These are phyloP conservation scores for Xylogone sp. DNA, from an alignment of 2,329 filamentous ascomycete species.

Conservation along the genomic window DNA sequence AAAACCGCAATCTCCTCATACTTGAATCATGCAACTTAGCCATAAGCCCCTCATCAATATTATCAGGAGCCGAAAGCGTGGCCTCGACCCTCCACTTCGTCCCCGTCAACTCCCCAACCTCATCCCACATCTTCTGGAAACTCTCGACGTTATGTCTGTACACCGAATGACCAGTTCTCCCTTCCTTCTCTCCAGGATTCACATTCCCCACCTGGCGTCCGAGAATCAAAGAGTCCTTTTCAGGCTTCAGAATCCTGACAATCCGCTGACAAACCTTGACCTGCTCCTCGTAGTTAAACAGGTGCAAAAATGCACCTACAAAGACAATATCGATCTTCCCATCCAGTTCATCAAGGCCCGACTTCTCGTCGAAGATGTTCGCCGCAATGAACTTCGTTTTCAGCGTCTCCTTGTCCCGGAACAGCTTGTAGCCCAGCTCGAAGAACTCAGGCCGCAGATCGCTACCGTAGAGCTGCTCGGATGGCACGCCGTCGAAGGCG, in stretches of 20 bases:
- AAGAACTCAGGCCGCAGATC: conserved; percentile 30
- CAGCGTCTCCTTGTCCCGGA: conserved; percentile 29
- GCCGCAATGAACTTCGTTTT: conserved; percentile 26
- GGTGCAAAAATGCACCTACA: conserved; percentile 38
- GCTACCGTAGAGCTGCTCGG: conserved; percentile 23
- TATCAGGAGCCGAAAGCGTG: not conserved
- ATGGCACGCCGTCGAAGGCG: conserved; percentile 28
- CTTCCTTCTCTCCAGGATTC: not conserved
- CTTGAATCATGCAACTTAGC: not conserved
- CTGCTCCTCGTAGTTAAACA: conserved; percentile 37
- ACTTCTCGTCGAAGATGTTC: conserved; percentile 24
- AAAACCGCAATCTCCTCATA: not conserved
- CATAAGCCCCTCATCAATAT: not conserved
- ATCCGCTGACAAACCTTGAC: conserved; percentile 27
- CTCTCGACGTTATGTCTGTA: conserved; percentile 14
- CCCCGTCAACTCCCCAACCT: conserved; percentile 11
- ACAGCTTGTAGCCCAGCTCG: conserved; percentile 33
- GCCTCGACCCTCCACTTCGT: not conserved
- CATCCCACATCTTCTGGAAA: conserved; percentile 16
- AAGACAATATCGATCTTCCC: conserved; percentile 36
- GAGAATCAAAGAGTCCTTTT: conserved; percentile 30
- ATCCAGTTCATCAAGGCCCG: conserved; percentile 29
- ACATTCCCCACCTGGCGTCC: conserved; percentile 33
- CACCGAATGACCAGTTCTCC: conserved; percentile 1
- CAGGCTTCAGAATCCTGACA: conserved; percentile 13